A percentile compares a stretch with the other conserved stretches of the same genome.
phyloP scores from a whole-genome alignment of 139 green algal species.

The Picochlorum sp. region DNA sequence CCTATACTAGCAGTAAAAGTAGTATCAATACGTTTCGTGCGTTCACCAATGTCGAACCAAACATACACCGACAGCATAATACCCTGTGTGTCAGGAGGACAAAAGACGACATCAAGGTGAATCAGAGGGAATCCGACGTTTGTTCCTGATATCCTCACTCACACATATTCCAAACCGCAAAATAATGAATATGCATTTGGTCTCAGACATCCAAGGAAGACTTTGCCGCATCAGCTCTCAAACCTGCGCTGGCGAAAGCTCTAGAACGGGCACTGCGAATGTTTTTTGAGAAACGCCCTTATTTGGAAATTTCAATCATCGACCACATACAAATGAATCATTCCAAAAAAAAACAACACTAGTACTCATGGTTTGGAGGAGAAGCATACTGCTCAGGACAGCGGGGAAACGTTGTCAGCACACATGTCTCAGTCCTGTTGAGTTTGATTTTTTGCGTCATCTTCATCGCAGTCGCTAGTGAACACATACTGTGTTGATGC shows the following conservation, averaged over 20 bases:
- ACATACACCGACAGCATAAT: too few species aligned
- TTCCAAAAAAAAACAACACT: not conserved
- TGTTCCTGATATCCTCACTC: not conserved
- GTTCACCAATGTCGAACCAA: too few species aligned
- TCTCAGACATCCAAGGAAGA: slow-evolving; percentile 70
- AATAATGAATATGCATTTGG: not conserved
- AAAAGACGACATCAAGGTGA: too few species aligned
- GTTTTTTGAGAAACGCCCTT: slow-evolving; percentile 54
- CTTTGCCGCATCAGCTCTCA: slow-evolving; percentile 56
- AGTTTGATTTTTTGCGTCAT: slow-evolving; percentile 63
- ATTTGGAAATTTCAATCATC: slow-evolving; percentile 33
- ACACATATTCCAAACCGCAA: not conserved
- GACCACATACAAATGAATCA: not conserved
- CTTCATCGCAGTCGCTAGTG: slow-evolving; percentile 30
- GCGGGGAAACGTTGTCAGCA: slow-evolving; percentile 41
- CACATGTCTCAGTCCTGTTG: slow-evolving; percentile 55
- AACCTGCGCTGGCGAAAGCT: slow-evolving; percentile 56
- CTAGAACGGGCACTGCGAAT: slow-evolving; percentile 66
- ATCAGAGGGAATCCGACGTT: slow-evolving; percentile 14
- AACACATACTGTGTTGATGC: too few species aligned
- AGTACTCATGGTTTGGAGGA: not conserved
- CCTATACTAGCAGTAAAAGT: too few species aligned
- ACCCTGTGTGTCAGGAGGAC: too few species aligned
- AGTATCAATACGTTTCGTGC: too few species aligned
- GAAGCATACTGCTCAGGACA: slow-evolving; percentile 37